Conservation (phyloP, 1,284 basidiomycete species). For the Microbotryum scabiosae region DNA sequence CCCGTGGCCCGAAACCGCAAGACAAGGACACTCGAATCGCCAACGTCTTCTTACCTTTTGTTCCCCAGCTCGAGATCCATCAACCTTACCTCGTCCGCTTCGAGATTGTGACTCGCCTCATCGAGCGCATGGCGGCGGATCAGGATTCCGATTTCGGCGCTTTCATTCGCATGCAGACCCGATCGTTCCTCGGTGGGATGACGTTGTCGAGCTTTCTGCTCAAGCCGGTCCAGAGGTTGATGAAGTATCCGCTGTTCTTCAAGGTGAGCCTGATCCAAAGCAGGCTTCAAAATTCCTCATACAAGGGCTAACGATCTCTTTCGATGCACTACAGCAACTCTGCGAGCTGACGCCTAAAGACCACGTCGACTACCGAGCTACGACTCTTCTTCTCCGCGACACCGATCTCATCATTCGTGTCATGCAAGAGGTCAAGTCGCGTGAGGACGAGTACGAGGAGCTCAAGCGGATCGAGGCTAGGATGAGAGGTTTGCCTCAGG, state of each 20-base stretch:
- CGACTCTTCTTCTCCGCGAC: slow-evolving; percentile 57
- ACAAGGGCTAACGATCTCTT: not conserved
- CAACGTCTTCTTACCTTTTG: slow-evolving; percentile 52
- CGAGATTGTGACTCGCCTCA: slow-evolving; percentile 51
- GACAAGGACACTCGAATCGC: slow-evolving; percentile 50
- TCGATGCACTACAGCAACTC: slow-evolving; percentile 47
- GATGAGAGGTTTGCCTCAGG: slow-evolving; percentile 54
- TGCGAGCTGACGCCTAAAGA: slow-evolving; percentile 56
- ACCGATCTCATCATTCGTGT: slow-evolving; percentile 61
- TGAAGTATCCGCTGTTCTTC: slow-evolving; percentile 63
- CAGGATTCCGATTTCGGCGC: slow-evolving; percentile 64
- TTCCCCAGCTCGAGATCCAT: slow-evolving; percentile 64
- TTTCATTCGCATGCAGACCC: slow-evolving; percentile 61
- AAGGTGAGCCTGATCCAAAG: slow-evolving; percentile 48
- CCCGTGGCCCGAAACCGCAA: slow-evolving; percentile 42
- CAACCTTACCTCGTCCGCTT: slow-evolving; percentile 73
- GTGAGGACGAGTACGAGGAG: slow-evolving; percentile 71
- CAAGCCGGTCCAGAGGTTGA: slow-evolving; percentile 65
- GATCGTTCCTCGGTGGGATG: slow-evolving; percentile 51
- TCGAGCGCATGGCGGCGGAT: slow-evolving; percentile 53
- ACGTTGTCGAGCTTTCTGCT: slow-evolving; percentile 58
- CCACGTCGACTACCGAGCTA: slow-evolving; percentile 60
- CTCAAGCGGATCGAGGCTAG: slow-evolving; percentile 55
- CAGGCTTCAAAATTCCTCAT: not conserved
- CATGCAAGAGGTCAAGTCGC: slow-evolving; percentile 68